Conservation (phyloP, 495 filamentous ascomycete genomes). For the Aspergillus olivimuriae region DNA sequence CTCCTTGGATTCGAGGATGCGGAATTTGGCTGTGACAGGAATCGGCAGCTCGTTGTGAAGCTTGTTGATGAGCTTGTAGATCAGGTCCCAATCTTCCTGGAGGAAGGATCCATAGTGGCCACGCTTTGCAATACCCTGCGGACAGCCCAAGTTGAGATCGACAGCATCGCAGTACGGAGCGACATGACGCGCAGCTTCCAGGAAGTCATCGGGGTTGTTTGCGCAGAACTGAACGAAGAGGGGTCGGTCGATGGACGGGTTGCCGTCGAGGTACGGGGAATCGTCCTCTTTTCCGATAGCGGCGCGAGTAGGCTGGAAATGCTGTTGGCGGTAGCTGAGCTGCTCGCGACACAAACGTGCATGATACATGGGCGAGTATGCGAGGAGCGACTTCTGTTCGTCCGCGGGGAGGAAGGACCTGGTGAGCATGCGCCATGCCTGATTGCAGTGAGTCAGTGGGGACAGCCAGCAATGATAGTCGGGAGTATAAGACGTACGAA, state of each 20-base stretch:
- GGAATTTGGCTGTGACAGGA: conserved; percentile 92
- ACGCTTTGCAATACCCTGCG: conserved; percentile 85
- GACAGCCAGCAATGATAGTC: neutral
- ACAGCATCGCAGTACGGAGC: conserved; percentile 88
- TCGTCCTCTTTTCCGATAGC: conserved; percentile 27
- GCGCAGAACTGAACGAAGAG: conserved; percentile 96
- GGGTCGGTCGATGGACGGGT: conserved; percentile 73
- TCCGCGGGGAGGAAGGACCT: conserved; percentile 75
- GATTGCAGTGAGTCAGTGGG: conserved; percentile 16
- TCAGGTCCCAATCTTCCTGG: conserved; percentile 84
- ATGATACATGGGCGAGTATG: conserved; percentile 95
- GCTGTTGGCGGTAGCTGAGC: conserved; percentile 64
- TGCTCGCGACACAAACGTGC: conserved; percentile 73
- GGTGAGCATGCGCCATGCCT: conserved; percentile 95
- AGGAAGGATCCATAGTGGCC: conserved; percentile 92
- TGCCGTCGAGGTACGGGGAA: conserved; percentile 69
- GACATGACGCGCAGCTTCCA: conserved; percentile 68
- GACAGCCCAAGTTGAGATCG: conserved; percentile 96
- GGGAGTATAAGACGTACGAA: conserved; percentile 55
- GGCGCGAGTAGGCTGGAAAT: conserved; percentile 65
- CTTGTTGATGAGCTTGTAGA: conserved; percentile 70
- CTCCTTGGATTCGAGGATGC: conserved; percentile 81
- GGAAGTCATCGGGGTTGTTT: conserved; percentile 72
- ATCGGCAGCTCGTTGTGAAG: conserved; percentile 66
- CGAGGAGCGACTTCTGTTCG: conserved; percentile 54